Evolutionary conservation across 352 stramenopile genomes (phyloP).

Genomic region (Phytophthora ohioensis): DNA sequence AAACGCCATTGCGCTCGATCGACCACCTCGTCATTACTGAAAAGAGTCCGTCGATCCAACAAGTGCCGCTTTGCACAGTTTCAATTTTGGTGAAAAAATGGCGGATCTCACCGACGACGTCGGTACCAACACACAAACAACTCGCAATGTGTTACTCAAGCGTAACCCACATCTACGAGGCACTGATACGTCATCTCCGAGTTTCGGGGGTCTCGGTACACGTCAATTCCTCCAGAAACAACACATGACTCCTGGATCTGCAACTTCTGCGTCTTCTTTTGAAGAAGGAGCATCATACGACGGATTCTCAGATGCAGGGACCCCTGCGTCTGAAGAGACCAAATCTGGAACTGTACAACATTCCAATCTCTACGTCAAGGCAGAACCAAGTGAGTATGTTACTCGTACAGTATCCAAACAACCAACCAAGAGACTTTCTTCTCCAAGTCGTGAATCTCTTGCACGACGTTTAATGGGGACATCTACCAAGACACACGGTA

Average conservation of each 20-base stretch:
- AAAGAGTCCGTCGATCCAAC: slow-evolving; percentile 34
- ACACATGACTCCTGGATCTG: slow-evolving; percentile 42
- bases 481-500: slow-evolving; percentile 14
- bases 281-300: slow-evolving; percentile 42
- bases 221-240: slow-evolving; percentile 44
- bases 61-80: slow-evolving; percentile 21
- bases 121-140: slow-evolving; percentile 23
- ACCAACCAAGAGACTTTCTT: slow-evolving; percentile 45
- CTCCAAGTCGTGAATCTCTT: slow-evolving; percentile 41
- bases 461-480: slow-evolving; percentile 20
- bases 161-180: slow-evolving; percentile 38
- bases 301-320: slow-evolving; percentile 38
- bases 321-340: slow-evolving; percentile 19
- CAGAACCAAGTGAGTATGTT: slow-evolving; percentile 6
- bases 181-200: slow-evolving; percentile 19
- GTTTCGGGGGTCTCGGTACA: slow-evolving; percentile 32
- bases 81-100: slow-evolving; percentile 18
- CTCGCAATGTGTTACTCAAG: slow-evolving; percentile 30
- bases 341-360: background rate
- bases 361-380: background rate
- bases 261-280: slow-evolving; percentile 47
- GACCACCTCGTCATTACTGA: slow-evolving; percentile 24
- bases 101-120: slow-evolving; percentile 20
- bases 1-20: background rate
- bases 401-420: slow-evolving; percentile 27